A percentile compares a stretch with the other conserved stretches of the same genome.
Conservation (phyloP, 179 eudicot genomes). For the Silene coronaria region DNA sequence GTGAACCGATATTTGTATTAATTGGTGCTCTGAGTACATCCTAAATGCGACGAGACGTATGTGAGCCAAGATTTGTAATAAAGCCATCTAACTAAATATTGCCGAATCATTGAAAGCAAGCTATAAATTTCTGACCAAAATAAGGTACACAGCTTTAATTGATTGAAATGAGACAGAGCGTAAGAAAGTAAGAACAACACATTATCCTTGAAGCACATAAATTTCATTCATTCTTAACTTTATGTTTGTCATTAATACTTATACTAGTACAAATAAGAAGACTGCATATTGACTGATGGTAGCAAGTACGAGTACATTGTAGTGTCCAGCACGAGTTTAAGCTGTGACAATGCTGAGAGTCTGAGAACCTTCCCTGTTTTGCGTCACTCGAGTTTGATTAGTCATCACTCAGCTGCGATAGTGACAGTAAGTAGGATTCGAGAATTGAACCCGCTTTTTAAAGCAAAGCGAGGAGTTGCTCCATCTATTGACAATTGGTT, state of each 20-base stretch:
- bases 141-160: not conserved
- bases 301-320: not conserved
- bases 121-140: not conserved
- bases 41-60: too few relatives aligned
- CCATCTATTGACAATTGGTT: too few relatives aligned
- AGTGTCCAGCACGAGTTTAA: not conserved
- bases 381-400: too few relatives aligned
- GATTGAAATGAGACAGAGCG: not conserved
- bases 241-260: constrained; percentile 2
- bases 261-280: not conserved
- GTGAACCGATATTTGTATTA: too few relatives aligned
- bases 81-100: not conserved
- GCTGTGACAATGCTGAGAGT: too few relatives aligned
- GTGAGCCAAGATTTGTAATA: not conserved
- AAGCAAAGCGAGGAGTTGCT: too few relatives aligned
- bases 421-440: too few relatives aligned
- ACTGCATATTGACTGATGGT: not conserved
- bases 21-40: too few relatives aligned
- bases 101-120: not conserved
- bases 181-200: not conserved
- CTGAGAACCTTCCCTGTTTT: too few relatives aligned
- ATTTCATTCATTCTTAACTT: not conserved
- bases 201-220: not conserved
- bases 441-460: too few relatives aligned
- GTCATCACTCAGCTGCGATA: too few relatives aligned